Base-by-base conservation (phyloP, 129 eudicot genomes). In the Chrysanthemum makinoi region DNA sequence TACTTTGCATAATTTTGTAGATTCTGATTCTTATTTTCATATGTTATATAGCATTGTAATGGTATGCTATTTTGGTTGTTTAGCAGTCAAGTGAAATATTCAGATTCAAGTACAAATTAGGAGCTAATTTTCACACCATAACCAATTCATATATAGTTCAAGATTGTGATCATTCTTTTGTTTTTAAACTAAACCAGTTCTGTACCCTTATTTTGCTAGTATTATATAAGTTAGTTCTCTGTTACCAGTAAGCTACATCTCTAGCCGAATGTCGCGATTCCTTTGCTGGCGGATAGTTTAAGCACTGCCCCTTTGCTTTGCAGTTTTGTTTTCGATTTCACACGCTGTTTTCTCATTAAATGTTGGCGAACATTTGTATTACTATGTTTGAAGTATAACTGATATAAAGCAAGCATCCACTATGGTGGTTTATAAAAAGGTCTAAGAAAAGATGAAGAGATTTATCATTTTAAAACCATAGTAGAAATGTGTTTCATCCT, bases 91-190 rank as follows among this genome's bases (percentile, higher is more conserved):
- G 71, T 55, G 62, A 50, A 18, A 59, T 49, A 33, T 12, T 24
- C 35, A 30, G 35, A 30, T 30, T 30, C 35, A 30, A 30, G 55
- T 61, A 77, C 81, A 77, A 77, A 77, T 12, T 77, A 71, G 72
- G 72, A 62, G 81, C 77, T 7, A 44, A 17, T 19, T 39, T 77
- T 77, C 77, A 62, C 81, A 70, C 55, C 15, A 44, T 35, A 60
- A 44, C 51, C 15, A 53, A 19, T 35, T 59, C 51, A 58, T 39
- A 47, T 47, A 17, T 10, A 20, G 20, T 47, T 66, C 72, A 66
- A 67, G 50, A 58, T 30, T 75, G 19, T 50, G 22, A 10, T 54
- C 13, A 5, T 57, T 49, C 14, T 24, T 55, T 66, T 64, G 10
- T 54, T 67, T 57, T 17, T 59, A 17, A 11, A 8, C 46, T 7